Evolutionary conservation across 352 stramenopile genomes (phyloP).

Genomic region (Phytophthora nicotianae): DNA sequence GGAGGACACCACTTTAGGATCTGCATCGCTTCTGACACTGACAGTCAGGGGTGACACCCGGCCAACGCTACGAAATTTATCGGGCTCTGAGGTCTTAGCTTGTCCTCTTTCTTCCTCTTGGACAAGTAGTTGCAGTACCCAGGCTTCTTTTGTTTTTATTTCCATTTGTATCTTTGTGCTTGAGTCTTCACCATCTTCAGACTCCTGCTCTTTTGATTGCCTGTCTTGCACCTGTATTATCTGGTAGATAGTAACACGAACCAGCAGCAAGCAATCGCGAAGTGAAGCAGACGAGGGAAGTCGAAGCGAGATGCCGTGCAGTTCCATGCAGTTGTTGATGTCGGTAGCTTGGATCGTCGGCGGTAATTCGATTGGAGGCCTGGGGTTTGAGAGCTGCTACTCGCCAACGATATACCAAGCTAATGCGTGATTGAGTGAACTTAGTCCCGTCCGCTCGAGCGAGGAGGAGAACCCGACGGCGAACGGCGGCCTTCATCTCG

Average conservation of each 20-base stretch:
- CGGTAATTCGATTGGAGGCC: constrained; percentile 15
- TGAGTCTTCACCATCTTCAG: constrained; percentile 39
- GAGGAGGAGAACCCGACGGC: constrained; percentile 58
- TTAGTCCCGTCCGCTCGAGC: constrained; percentile 47
- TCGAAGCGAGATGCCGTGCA: constrained; percentile 32
- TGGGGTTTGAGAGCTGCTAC: constrained; percentile 8
- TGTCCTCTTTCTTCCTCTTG: constrained; percentile 39
- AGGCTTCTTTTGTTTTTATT: constrained; percentile 51
- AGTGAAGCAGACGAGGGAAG: constrained; percentile 20
- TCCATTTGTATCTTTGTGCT: constrained; percentile 46
- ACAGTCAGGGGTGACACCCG: constrained; percentile 13
- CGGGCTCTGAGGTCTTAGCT: constrained; percentile 19
- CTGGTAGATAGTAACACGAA: constrained; percentile 25
- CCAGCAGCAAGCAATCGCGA: constrained; percentile 30
- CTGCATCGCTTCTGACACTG: constrained; percentile 11
- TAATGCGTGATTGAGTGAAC: constrained; percentile 3
- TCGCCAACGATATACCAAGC: constrained; percentile 15
- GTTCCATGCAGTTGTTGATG: constrained; percentile 29
- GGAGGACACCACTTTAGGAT: constrained; percentile 12
- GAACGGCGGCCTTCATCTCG: constrained; percentile 56
- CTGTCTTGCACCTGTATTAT: constrained; percentile 29
- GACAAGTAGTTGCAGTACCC: constrained; percentile 41
- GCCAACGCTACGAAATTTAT: constrained; percentile 12
- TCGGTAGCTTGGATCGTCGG: constrained; percentile 13
- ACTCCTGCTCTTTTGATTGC: constrained; percentile 28